Evolutionary conservation across 345 rosid species (phyloP).

Genomic region (Bruguiera parviflora): DNA sequence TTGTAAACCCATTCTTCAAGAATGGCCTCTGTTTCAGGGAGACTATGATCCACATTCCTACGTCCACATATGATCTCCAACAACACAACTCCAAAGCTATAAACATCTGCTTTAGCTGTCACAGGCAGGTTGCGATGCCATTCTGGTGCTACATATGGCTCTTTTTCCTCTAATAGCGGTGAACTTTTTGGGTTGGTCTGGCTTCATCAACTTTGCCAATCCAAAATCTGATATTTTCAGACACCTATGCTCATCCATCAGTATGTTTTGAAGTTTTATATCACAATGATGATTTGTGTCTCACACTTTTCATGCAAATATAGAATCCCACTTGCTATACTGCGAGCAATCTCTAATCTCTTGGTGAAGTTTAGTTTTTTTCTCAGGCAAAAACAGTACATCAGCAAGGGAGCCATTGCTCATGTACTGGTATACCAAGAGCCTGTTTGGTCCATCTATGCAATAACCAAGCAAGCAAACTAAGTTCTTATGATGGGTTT

Average conservation of each 20-base stretch:
- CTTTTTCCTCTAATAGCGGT: conserved; percentile 23
- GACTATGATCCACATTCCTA: conserved; percentile 3
- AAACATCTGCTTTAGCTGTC: conserved; percentile 32
- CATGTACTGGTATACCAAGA: conserved; percentile 33
- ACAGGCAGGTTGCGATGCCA: conserved; percentile 29
- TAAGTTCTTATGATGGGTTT: conserved; percentile 29
- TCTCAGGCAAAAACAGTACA: conserved; percentile 16
- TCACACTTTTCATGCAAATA: too few species aligned
- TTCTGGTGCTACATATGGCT: conserved; percentile 30
- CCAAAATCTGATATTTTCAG: too few species aligned
- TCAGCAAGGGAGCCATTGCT: conserved; percentile 30
- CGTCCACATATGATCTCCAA: conserved; percentile 25
- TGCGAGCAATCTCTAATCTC: too few species aligned
- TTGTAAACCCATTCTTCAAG: conserved; percentile 26
- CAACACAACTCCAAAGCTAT: conserved; percentile 33
- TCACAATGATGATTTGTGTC: too few species aligned
- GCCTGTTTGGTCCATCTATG: conserved; percentile 21
- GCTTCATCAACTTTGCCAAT: conserved; percentile 31
- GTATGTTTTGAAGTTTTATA: too few species aligned
- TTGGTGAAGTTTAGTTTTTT: conserved; percentile 14
- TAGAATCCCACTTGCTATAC: too few species aligned
- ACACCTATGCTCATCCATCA: too few species aligned
- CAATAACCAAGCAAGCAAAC: conserved; percentile 27
- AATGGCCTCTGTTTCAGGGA: conserved; percentile 12
- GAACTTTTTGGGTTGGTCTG: conserved; percentile 25